Evolutionary conservation across 768 basidiomycete species (phyloP).

Genomic region (Strobilomyces dryophilus): DNA sequence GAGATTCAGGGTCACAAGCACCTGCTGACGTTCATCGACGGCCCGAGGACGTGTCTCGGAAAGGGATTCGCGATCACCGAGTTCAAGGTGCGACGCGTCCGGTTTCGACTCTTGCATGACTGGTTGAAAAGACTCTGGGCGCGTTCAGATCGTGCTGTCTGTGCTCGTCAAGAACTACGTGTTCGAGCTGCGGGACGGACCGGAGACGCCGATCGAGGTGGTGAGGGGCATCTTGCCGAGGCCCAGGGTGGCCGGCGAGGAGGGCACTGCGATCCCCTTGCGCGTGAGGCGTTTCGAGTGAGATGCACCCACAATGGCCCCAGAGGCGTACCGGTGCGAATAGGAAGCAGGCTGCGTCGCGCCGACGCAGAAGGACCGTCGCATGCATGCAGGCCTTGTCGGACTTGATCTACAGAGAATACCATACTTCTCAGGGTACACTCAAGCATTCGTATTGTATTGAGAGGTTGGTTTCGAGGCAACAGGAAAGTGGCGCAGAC

Average conservation of each 20-base stretch:
- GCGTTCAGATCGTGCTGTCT: conserved; percentile 37
- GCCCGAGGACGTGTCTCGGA: conserved; percentile 39
- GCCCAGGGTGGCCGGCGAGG: conserved; percentile 21
- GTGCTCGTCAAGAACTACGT: conserved; percentile 36
- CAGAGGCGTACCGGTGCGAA: no score
- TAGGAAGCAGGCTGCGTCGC: no score
- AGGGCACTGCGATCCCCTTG: conserved; percentile 15
- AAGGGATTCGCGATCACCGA: conserved; percentile 10
- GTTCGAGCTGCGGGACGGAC: conserved; percentile 22
- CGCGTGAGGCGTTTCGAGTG: conserved; percentile 6
- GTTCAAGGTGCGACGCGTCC: conserved; percentile 24
- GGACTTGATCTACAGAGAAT: no score
- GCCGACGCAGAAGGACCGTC: no score
- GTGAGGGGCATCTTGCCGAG: conserved; percentile 14
- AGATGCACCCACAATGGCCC: conserved; percentile 13
- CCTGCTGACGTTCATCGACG: conserved; percentile 49
- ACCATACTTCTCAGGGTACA: no score
- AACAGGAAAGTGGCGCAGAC: no score
- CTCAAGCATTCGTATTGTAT: no score
- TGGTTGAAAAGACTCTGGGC: no score
- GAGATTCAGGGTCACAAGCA: conserved; percentile 48
- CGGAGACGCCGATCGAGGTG: conserved; percentile 11
- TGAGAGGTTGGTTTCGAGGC: no score
- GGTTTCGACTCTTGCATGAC: no score
- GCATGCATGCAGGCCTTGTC: no score